Percentiles rank a stretch among this genome's conserved stretches.
phyloP scores from a whole-genome alignment of 2,329 filamentous ascomycete species.

The Lecanicillium sp. region DNA sequence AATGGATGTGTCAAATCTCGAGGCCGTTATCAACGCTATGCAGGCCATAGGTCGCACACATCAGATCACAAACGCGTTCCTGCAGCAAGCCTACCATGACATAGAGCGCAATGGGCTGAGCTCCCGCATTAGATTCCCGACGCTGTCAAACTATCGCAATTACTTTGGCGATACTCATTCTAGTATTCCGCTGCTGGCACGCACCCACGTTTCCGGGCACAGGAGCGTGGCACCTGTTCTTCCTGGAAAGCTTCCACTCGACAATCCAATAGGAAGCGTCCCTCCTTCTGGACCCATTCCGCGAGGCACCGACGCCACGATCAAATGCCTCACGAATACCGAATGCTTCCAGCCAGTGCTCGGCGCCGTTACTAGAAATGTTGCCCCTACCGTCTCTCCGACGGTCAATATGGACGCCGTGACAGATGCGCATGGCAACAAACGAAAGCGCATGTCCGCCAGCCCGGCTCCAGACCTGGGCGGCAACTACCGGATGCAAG shows the following conservation, averaged over 20 bases:
- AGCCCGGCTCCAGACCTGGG: slow-evolving; percentile 12
- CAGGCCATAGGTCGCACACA: slow-evolving; percentile 67
- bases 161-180: slow-evolving; percentile 21
- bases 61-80: slow-evolving; percentile 70
- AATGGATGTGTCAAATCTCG: slow-evolving; percentile 43
- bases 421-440: slow-evolving; percentile 16
- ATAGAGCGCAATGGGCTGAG: slow-evolving; percentile 49
- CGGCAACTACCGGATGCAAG: neutral
- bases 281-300: neutral
- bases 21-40: slow-evolving; percentile 74
- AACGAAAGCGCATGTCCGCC: slow-evolving; percentile 23
- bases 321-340: slow-evolving; percentile 10
- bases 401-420: neutral
- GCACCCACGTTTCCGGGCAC: slow-evolving; percentile 34
- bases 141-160: slow-evolving; percentile 23
- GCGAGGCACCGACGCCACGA: slow-evolving; percentile 3
- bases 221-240: slow-evolving; percentile 32
- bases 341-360: slow-evolving; percentile 25
- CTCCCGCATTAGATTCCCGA: slow-evolving; percentile 26
- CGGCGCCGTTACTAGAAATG: slow-evolving; percentile 23
- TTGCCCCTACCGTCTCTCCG: slow-evolving; percentile 11
- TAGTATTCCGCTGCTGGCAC: slow-evolving; percentile 41
- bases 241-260: slow-evolving; percentile 36
- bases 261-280: slow-evolving; percentile 18
- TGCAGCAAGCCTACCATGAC: slow-evolving; percentile 80